Evolutionary conservation across 345 rosid species (phyloP), one percentile per base, ranked within the genome.

Genomic region (Brassica incana): DNA sequence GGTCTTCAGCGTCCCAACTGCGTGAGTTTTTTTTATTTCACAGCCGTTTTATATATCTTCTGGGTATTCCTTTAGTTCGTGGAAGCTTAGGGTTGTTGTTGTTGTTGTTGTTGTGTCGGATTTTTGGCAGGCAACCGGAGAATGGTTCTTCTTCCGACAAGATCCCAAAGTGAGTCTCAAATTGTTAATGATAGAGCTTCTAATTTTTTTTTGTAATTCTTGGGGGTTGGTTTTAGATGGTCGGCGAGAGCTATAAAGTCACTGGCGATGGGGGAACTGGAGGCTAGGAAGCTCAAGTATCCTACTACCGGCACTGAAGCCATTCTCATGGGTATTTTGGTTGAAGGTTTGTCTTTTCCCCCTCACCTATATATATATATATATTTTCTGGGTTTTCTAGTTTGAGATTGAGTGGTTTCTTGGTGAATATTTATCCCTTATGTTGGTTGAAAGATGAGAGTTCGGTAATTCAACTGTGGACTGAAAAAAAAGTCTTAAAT

Each of bases 271-370:
- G 99, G 84, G 40, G 91, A 90, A 79, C 71, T 92, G 88, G 97
- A 95, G 71, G 92, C 97, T 23, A 92, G 94, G 92, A 95, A 95
- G 84, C 82, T 95, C 74, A 91, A 92, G 86, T 91, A 95, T 87
- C 92, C 94, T 1, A 83, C 65, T 56, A 88, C 95, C 0, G 97
- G 97, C 12, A 91, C 95, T 1, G 99, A 95, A 86, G 86, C 93
- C 5, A 86, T 95, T 83, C 87, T 95, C 15, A 86, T 89, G 94
- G 99, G 99, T 73, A 88, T 95, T 82, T 85, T 92, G 80, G 90
- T 92, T 16, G 98, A 92, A 87, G 98, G 99, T 92, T 76, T 20
- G 23, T 20, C 23, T 20, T 1, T 20, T 20, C 23, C 1, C 1
- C 23, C 23, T 20, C 23, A 20, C 23, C 23, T 20, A 20, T 20